Base-by-base conservation (phyloP, 129 eudicot species). In the Chrysanthemum makinoi region DNA sequence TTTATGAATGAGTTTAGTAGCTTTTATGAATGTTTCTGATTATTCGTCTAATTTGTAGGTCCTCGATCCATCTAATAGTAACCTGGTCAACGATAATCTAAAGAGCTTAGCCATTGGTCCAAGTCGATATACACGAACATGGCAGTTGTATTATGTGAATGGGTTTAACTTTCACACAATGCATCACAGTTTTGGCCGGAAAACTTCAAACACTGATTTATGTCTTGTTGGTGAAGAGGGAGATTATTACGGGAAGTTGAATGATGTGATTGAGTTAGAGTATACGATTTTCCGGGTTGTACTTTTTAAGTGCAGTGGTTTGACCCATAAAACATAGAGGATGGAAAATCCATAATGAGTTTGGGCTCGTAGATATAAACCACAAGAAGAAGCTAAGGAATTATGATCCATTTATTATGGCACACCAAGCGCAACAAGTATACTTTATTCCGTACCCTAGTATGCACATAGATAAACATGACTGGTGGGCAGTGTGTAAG, bases 261-360 rank as follows among this genome's bases (percentile, higher is more conserved):
- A 28, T 28, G 33, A 28, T 28, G 33, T 28, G 2, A 28, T 28
- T 28, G 33, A 28, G 33, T 28, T 28, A 28, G 33, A 9, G 16
- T 14, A 43, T 24, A 61, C 17, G 4, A 61, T 28, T 4, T 28
- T 28, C 33, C 4, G 6, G 30, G 16, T 61, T 61, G 44, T 28
- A 20, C 66, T 61, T 61, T 61, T 61, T 17, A 61, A 61, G 66
- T 61, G 66, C 4, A 26, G 19, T 61, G 66, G 66, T 61, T 62
- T 62, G 68, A 62, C 68, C 68, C 68, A 2, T 35, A 30, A 62
- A 62, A 62, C 35, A 62, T 35, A 5, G 39, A 28, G 66, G 66
- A 9, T 61, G 66, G 66, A 61, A 28, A 61, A 61, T 61, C 16
- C 66, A 61, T 61, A 61, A 24, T 35, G 49, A 62, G 0, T 62